Conservation (phyloP, 805 yeast species). For the Metschnikowia gelsemii region DNA sequence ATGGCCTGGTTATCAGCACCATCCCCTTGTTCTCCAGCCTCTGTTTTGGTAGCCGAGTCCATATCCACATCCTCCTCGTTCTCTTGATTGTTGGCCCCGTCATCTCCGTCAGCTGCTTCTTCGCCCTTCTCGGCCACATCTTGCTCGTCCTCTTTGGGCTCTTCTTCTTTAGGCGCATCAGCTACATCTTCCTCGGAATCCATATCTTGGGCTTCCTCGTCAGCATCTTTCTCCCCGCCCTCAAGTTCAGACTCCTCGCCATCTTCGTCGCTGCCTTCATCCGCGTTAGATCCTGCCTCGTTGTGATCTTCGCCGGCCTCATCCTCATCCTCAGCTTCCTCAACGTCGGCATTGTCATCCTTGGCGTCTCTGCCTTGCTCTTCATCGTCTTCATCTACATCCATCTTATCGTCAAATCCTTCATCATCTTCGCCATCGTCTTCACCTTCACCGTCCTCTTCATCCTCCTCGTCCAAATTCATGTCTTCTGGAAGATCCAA, state of each 20-base stretch:
- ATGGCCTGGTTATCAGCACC: conserved; percentile 57
- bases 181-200: conserved; percentile 33
- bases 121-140: conserved; percentile 25
- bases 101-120: conserved; percentile 52
- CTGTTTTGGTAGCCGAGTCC: conserved; percentile 60
- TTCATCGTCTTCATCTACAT: conserved; percentile 21
- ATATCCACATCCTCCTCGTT: conserved; percentile 48
- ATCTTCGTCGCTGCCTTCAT: conserved; percentile 24
- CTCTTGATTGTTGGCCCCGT: conserved; percentile 47
- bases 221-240: conserved; percentile 17
- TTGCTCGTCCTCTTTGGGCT: conserved; percentile 38
- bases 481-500: conserved; percentile 91
- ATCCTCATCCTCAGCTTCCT: conserved; percentile 17
- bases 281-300: conserved; percentile 17
- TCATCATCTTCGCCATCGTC: conserved; percentile 37
- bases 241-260: conserved; percentile 28
- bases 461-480: conserved; percentile 80
- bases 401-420: conserved; percentile 24
- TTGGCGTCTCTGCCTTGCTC: conserved; percentile 29
- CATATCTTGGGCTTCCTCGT: conserved; percentile 30
- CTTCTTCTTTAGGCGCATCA: conserved; percentile 36
- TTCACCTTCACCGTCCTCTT: conserved; percentile 45
- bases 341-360: conserved; percentile 20
- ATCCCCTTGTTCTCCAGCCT: conserved; percentile 58
- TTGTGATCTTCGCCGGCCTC: conserved; percentile 11